Evolutionary conservation across 2,329 filamentous ascomycete species (phyloP).

Genomic region (Paraconiothyrium brasiliense): DNA sequence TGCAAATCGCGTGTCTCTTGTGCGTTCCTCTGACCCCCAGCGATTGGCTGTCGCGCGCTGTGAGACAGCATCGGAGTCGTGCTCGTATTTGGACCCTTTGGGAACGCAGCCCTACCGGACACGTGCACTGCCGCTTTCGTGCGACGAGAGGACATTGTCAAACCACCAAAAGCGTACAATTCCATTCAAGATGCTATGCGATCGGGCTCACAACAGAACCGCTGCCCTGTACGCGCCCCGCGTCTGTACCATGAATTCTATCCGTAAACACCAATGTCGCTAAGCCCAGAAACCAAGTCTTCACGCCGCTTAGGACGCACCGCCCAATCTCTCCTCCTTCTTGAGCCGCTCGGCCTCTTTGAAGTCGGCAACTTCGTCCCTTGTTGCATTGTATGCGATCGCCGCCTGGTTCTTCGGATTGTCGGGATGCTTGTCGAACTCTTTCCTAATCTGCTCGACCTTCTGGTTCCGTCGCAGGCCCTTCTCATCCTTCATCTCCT

Average conservation of each 20-base stretch:
- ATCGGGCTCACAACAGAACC: neutral
- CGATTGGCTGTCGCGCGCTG: constrained; percentile 4
- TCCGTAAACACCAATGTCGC: constrained; percentile 25
- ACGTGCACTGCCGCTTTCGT: constrained; percentile 14
- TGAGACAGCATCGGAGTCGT: constrained; percentile 15
- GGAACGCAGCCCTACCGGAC: constrained; percentile 12
- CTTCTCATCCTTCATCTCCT: constrained; percentile 86
- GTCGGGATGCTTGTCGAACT: constrained; percentile 93
- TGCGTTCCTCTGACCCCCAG: neutral
- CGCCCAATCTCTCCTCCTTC: constrained; percentile 74
- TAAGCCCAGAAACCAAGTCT: constrained; percentile 16
- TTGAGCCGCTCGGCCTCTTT: constrained; percentile 73
- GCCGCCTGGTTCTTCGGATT: constrained; percentile 93
- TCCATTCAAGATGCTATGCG: constrained; percentile 3
- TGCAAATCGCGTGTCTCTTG: neutral
- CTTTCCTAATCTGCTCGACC: constrained; percentile 83
- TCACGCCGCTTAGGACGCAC: constrained; percentile 20
- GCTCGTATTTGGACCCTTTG: neutral
- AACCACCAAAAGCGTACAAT: constrained; percentile 8
- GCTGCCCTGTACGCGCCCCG: neutral
- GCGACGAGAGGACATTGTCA: constrained; percentile 5
- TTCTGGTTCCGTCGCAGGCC: constrained; percentile 85
- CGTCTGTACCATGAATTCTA: constrained; percentile 26
- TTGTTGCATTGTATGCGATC: constrained; percentile 78
- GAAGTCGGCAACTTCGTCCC: constrained; percentile 76